Base-by-base conservation (phyloP, 2,329 filamentous ascomycete species). In the Scorias spongiosa region DNA sequence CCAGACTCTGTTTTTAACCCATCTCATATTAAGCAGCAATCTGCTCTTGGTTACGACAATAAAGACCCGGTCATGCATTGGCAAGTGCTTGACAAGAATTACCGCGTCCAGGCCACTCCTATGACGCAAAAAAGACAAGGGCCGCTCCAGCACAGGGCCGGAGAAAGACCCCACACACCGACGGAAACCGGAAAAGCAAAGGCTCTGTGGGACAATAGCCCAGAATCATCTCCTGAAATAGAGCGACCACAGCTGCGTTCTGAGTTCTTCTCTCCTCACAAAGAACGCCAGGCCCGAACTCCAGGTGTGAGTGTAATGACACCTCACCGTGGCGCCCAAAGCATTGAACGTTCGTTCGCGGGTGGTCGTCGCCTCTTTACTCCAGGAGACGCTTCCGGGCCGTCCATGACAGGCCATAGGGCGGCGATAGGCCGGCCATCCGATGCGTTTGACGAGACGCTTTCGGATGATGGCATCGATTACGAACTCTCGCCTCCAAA, bases 61-160 rank as follows among this genome's bases (percentile, higher is more conserved):
- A 75, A 78, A 47, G 86, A 95, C 57, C 84, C 84, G 2, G 70
- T 96, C 8, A 73, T 98, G 36, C 89, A 96, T 61, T 84, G 83
- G 46, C 42, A 43, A 26, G 72, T 96, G n/a, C 76, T 93, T 5
- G 88, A 96, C 68, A 95, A 93, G 65, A 95, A 84, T 46, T 98
- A 93, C 67, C 84, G 89, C 29, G 73, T 98, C 18, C 85, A 93
- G 63, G 86, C 89, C 5, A 98, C 91, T 9, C 91, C 91, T 0
- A 80, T 91, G 56, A 57, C 53, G 28, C 53, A 54, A 43, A 54
- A 50, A n/a, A 48, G 49, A 18, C 45, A 55, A 44, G 44, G 49
- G 50, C 42, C 42, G 36, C 17, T 48, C 48, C 39, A 44, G 38
- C 41, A 37, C 39, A 4, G 11, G 12, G 32, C 11, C 32, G 15